These are phyloP conservation scores for Boletus rubescentipes DNA, from an alignment of 768 basidiomycete genomes.

Conservation along the genomic window DNA sequence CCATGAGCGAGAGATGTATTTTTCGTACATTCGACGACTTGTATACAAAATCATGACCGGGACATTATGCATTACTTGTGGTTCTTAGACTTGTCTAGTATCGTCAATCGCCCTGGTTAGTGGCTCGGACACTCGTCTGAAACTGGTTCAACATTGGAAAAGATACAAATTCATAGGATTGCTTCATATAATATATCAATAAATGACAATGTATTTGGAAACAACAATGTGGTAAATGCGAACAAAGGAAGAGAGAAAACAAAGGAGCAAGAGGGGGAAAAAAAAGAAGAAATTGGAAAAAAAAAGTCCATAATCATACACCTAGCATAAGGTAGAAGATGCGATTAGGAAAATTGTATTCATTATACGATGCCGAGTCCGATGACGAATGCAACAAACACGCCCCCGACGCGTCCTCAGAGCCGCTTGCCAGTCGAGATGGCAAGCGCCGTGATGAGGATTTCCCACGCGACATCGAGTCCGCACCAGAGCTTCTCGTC, in stretches of 20 bases:
- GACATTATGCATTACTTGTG: neutral
- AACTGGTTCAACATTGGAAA: too few species aligned
- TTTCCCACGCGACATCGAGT: conserved; percentile 51
- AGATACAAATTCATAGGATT: conserved; percentile 15
- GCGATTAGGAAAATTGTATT: conserved; percentile 9
- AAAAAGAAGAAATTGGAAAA: neutral
- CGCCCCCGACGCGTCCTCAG: conserved; percentile 1
- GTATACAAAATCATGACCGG: neutral
- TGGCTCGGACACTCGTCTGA: too few species aligned
- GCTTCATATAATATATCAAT: conserved; percentile 28
- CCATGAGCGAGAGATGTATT: neutral
- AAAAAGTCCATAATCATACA: conserved; percentile 26
- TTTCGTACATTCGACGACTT: conserved; percentile 8
- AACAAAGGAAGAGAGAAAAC: neutral
- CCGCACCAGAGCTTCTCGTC: conserved; percentile 47
- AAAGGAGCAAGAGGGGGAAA: neutral
- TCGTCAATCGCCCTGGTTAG: too few species aligned
- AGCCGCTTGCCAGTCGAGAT: conserved; percentile 25
- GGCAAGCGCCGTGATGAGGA: conserved; percentile 42
- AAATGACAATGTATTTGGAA: conserved; percentile 11
- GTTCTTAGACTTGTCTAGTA: neutral
- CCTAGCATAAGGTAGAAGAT: neutral
- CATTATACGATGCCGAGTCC: conserved; percentile 12
- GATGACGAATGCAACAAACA: neutral
- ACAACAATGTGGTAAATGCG: neutral